Percentiles rank a stretch among this genome's conserved stretches.
Conservation (phyloP, 1,284 basidiomycete genomes). For the Irpex lacteus region DNA sequence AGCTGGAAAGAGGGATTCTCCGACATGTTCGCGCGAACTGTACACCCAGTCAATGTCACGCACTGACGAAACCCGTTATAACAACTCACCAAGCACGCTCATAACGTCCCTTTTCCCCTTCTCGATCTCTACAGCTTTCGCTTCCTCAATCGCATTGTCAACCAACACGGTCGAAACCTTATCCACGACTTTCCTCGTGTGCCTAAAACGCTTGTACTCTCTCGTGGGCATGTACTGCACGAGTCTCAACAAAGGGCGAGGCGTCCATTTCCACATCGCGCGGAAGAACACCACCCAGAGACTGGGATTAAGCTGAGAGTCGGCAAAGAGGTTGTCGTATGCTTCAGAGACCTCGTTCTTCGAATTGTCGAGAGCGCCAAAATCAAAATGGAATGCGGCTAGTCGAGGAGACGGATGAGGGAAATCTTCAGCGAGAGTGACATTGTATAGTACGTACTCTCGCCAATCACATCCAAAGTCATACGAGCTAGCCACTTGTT, state of each 20-base stretch:
- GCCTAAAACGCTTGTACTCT: conserved; percentile 25
- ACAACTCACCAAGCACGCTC: conserved; percentile 22
- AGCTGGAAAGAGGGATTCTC: conserved; percentile 22
- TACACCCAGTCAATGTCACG: neutral
- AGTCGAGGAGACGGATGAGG: neutral
- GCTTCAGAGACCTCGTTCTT: conserved; percentile 23
- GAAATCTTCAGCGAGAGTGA: neutral
- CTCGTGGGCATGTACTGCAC: conserved; percentile 24
- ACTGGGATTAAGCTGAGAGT: neutral
- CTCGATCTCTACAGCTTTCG: conserved; percentile 7
- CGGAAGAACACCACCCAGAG: neutral
- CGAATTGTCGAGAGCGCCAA: conserved; percentile 26
- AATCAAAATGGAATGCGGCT: conserved; percentile 27
- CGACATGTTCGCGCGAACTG: conserved; percentile 24
- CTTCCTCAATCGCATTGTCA: conserved; percentile 1
- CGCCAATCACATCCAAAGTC: conserved; percentile 13
- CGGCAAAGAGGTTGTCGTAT: conserved; percentile 26
- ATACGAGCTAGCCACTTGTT: conserved; percentile 12
- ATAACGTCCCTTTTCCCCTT: conserved; percentile 25
- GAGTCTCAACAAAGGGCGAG: conserved; percentile 19
- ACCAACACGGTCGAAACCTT: conserved; percentile 10
- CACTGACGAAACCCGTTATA: neutral
- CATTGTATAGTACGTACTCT: conserved; percentile 4
- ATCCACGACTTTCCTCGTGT: conserved; percentile 21
- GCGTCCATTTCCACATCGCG: conserved; percentile 18